phyloP scores from a whole-genome alignment of 139 green algal genomes.

The Coelastrella sp. region DNA sequence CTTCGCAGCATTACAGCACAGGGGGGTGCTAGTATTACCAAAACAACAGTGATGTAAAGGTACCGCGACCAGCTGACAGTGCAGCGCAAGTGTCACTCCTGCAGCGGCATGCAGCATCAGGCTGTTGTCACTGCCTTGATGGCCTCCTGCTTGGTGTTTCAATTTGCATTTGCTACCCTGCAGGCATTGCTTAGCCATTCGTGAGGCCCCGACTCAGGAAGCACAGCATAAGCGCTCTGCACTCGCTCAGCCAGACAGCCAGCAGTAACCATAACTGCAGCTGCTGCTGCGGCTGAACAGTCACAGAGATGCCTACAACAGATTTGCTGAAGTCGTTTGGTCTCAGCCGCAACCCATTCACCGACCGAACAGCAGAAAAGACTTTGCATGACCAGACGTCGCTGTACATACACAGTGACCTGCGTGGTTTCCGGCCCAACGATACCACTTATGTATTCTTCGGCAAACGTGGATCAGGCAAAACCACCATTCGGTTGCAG shows the following conservation, averaged over 20 bases:
- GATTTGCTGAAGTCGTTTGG: conserved; percentile 81
- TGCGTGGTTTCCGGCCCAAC: conserved; percentile 82
- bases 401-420: conserved; percentile 84
- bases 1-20: no score
- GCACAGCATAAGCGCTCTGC: no score
- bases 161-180: no score
- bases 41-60: no score
- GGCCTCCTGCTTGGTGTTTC: no score
- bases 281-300: background rate
- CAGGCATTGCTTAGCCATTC: no score
- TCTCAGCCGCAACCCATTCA: conserved; percentile 83
- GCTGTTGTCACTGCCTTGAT: no score
- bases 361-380: conserved; percentile 90
- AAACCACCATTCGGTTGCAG: conserved; percentile 90
- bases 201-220: no score
- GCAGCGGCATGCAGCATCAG: background rate
- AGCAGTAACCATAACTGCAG: background rate
- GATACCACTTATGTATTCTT: conserved; percentile 91
- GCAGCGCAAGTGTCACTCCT: no score
- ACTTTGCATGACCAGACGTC: conserved; percentile 76
- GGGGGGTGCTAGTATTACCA: no score
- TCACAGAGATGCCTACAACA: conserved; percentile 60
- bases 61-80: no score
- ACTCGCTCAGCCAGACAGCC: no score
- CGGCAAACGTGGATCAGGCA: conserved; percentile 76